phyloP scores from a whole-genome alignment of 305 asterid genomes.

The Ruellia speciosa region DNA sequence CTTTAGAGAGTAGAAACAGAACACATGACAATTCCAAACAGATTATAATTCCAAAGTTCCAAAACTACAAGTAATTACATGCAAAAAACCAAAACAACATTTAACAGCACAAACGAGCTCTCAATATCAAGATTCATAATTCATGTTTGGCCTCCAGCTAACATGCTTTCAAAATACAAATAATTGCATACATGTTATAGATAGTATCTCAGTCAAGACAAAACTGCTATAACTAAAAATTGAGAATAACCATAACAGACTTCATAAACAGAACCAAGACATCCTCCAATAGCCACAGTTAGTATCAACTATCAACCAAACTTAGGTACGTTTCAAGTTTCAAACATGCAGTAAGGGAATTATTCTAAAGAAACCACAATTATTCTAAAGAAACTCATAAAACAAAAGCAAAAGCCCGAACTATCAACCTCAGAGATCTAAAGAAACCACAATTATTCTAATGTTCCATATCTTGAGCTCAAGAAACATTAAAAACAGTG shows the following conservation, averaged over 20 bases:
- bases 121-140: not conserved
- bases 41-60: not conserved
- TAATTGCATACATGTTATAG: not conserved
- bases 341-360: too few species aligned
- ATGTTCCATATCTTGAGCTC: not conserved
- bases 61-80: not conserved
- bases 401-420: too few species aligned
- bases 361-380: too few species aligned
- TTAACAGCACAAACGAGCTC: not conserved
- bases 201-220: not conserved
- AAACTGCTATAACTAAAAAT: not conserved
- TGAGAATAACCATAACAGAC: not conserved
- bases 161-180: not conserved
- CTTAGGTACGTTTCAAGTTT: too few species aligned
- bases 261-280: too few species aligned
- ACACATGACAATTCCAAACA: slow-evolving; percentile 7
- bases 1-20: slow-evolving; percentile 22
- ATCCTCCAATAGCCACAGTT: too few species aligned
- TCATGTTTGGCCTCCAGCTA: slow-evolving; percentile 5
- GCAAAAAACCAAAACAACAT: slow-evolving; percentile 8
- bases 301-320: too few species aligned
- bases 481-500: too few species aligned
- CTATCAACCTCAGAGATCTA: too few species aligned
- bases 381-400: too few species aligned
- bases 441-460: too few species aligned